A percentile compares a stretch with the other conserved stretches of the same genome.
Conservation (phyloP, 1,284 basidiomycete genomes). For the Chalciporus sp. region DNA sequence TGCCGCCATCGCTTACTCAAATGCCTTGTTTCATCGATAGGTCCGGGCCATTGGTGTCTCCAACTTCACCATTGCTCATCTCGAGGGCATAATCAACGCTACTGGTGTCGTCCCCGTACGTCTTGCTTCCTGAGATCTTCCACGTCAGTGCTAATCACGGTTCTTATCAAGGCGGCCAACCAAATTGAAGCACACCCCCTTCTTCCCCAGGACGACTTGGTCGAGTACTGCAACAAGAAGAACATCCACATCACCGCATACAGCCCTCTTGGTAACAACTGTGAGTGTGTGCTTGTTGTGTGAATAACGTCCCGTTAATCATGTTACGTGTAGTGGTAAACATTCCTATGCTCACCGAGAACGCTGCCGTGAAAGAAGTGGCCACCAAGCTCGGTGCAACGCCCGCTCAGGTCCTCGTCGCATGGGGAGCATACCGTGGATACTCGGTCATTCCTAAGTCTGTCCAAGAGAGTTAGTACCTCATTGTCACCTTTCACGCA, state of each 20-base stretch:
- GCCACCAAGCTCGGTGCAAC: conserved; percentile 59
- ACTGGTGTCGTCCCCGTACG: conserved; percentile 74
- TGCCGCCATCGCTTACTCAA: background rate
- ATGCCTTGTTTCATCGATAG: conserved; percentile 26
- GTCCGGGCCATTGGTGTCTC: conserved; percentile 74
- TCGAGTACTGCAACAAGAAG: conserved; percentile 70
- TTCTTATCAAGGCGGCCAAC: conserved; percentile 55
- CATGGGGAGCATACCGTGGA: conserved; percentile 67
- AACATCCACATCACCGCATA: conserved; percentile 84
- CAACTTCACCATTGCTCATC: conserved; percentile 73
- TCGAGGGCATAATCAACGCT: conserved; percentile 72
- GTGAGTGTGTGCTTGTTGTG: conserved; percentile 39
- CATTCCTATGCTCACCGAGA: conserved; percentile 62
- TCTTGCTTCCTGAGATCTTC: background rate
- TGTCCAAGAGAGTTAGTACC: conserved; percentile 47
- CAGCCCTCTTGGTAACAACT: conserved; percentile 82
- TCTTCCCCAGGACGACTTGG: conserved; percentile 70
- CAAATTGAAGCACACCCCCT: conserved; percentile 87
- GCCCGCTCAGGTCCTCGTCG: conserved; percentile 70
- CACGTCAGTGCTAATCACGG: background rate
- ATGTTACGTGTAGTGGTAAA: conserved; percentile 46
- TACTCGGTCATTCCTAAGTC: conserved; percentile 77
- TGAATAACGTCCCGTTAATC: background rate
- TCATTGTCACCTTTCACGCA: background rate
- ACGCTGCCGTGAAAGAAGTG: conserved; percentile 63